A percentile compares a stretch with the other conserved stretches of the same genome.
Evolutionary conservation across 805 yeast genomes (phyloP).

Genomic region (Lachancea fermentati): DNA sequence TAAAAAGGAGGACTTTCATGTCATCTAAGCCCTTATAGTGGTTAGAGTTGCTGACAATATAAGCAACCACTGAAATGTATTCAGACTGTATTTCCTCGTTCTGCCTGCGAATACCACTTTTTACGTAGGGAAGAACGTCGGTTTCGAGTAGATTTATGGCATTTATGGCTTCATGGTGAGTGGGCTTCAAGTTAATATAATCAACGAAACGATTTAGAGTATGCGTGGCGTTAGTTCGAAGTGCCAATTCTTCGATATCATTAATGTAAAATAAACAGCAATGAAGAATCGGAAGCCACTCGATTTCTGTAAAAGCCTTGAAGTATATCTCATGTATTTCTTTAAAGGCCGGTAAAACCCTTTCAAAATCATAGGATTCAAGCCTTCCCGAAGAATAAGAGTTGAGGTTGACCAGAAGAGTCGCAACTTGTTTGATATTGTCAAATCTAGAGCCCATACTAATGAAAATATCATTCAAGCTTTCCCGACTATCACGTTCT

Average conservation of each 20-base stretch:
- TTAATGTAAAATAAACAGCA: constrained; percentile 64
- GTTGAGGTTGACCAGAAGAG: constrained; percentile 60
- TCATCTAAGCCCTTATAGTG: constrained; percentile 51
- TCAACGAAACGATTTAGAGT: constrained; percentile 63
- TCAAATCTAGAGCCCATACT: constrained; percentile 51
- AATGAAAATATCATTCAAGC: constrained; percentile 53
- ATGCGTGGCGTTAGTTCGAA: constrained; percentile 71
- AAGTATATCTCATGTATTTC: constrained; percentile 53
- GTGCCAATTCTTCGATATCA: constrained; percentile 72
- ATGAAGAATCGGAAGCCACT: constrained; percentile 78
- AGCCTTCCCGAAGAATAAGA: constrained; percentile 57
- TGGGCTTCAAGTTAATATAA: constrained; percentile 34
- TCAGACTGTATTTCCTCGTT: constrained; percentile 66
- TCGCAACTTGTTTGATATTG: constrained; percentile 41
- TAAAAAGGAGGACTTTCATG: constrained; percentile 55
- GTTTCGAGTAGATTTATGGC: constrained; percentile 40
- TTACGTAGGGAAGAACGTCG: constrained; percentile 57
- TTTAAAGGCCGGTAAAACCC: constrained; percentile 63
- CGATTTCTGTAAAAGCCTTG: constrained; percentile 38
- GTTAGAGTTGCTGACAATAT: constrained; percentile 46
- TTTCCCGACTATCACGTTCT: constrained; percentile 57
- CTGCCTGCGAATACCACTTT: constrained; percentile 56
- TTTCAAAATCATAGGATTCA: constrained; percentile 74
- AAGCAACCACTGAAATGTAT: constrained; percentile 59
- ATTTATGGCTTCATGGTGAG: constrained; percentile 25